phyloP scores from a whole-genome alignment of 495 filamentous ascomycete genomes.

The Penicillium daleae region DNA sequence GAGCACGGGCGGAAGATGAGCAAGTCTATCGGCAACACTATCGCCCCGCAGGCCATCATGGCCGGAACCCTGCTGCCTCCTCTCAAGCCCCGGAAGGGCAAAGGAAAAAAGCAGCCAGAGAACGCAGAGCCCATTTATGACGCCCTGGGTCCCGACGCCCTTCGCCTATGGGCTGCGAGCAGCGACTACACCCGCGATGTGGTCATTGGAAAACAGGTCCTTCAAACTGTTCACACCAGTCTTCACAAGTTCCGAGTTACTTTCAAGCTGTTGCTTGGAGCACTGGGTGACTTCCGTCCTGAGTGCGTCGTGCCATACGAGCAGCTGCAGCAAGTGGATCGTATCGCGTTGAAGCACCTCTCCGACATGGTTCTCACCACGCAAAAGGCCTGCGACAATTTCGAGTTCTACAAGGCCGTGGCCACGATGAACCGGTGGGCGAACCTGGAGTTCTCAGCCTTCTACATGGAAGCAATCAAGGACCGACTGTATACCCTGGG shows the following conservation, averaged over 20 bases:
- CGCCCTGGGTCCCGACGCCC: conserved; percentile 74
- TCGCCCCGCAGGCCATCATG: conserved; percentile 82
- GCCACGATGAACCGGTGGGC: conserved; percentile 77
- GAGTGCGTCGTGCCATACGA: conserved; percentile 42
- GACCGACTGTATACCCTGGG: conserved; percentile 85
- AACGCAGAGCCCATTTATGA: conserved; percentile 55
- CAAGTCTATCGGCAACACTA: conserved; percentile 92
- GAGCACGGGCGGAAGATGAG: conserved; percentile 94
- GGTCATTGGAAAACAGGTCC: conserved; percentile 71
- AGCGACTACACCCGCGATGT: conserved; percentile 92
- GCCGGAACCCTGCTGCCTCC: conserved; percentile 71
- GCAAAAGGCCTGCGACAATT: conserved; percentile 62
- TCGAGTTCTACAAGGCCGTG: conserved; percentile 83
- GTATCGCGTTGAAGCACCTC: conserved; percentile 78
- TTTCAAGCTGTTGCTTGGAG: conserved; percentile 85
- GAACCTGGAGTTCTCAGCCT: conserved; percentile 80
- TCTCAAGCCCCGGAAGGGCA: conserved; percentile 56
- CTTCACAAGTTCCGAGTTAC: conserved; percentile 86
- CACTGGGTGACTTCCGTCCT: conserved; percentile 64
- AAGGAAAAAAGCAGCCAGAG: conserved; percentile 53
- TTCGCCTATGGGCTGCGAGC: conserved; percentile 90
- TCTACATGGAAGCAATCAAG: conserved; percentile 92
- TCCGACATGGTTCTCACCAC: conserved; percentile 62
- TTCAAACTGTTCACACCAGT: conserved; percentile 71
- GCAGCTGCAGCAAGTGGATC: conserved; percentile 59